phyloP scores from a whole-genome alignment of 2,329 filamentous ascomycete genomes.

The Sarocladium oryzae region DNA sequence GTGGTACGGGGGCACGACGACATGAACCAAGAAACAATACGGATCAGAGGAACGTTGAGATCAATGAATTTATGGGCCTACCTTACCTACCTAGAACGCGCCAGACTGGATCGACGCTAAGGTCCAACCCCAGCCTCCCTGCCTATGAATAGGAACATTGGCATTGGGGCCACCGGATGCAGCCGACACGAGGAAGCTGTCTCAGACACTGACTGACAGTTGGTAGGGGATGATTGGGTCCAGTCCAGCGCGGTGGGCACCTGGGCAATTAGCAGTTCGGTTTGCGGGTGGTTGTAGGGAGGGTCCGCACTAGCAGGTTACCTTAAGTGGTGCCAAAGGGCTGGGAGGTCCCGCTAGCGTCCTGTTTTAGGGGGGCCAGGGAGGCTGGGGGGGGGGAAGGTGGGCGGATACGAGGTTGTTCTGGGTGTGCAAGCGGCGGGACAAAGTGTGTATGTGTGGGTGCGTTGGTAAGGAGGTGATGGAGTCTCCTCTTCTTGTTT shows the following conservation, averaged over 20 bases:
- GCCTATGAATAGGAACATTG: background rate
- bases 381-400: background rate
- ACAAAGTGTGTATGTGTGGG: too few species aligned
- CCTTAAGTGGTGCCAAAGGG: background rate
- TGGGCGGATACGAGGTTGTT: background rate
- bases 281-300: too few species aligned
- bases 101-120: background rate
- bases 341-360: background rate
- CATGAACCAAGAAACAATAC: too few species aligned
- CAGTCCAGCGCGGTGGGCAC: too few species aligned
- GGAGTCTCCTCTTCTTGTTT: background rate
- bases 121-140: background rate
- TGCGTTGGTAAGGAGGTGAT: too few species aligned
- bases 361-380: background rate
- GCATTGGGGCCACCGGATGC: background rate
- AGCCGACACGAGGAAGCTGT: background rate
- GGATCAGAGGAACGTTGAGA: background rate
- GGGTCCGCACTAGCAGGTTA: too few species aligned
- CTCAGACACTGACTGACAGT: background rate
- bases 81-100: background rate
- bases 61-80: too few species aligned
- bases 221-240: background rate
- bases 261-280: too few species aligned
- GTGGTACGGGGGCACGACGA: too few species aligned
- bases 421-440: too few species aligned